Evolutionary conservation across 2,329 filamentous ascomycete genomes (phyloP), one percentile per base, ranked within the genome.

Genomic region (Metarhizium guizhouense): DNA sequence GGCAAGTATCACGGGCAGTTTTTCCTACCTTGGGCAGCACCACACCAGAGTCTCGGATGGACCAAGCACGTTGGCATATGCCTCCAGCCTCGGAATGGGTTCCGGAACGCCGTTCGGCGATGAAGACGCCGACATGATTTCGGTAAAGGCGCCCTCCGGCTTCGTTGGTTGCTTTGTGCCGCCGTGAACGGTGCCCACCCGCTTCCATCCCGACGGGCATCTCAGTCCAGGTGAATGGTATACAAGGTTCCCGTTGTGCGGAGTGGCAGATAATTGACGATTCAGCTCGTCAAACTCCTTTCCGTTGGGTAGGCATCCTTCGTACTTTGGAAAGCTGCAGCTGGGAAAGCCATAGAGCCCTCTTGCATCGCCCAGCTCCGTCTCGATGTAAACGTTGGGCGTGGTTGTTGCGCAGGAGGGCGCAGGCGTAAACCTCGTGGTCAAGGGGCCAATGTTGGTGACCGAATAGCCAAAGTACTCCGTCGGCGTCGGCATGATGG

Each of bases 381-480:
- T 53, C 57, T 13, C 42, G 54, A 51, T 52, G 1, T 50, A 32
- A 1, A 57, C 10, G 18, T 60, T 36, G 16, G 60, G 56, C 0
- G 57, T 55, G 8, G 45, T 51, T 3, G 62, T 61, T 20, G 51
- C 55, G 51, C 67, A 69, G 14, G 62, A 58, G 0, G 61, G 43
- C 0, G 64, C 63, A 13, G 63, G 58, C 1, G 64, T 65, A 53
- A 63, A 68, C n/a, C 60, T 64, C 2, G 67, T 65, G 32, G 66
- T 68, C 13, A 69, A 54, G 3, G 65, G 67, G 6, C 67, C 65
- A 25, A 68, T 25, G 52, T 69, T 69, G 54, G 61, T 63, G 54
- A 68, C 53, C 16, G 58, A 52, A 2, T 54, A 52, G 1, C 61
- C 62, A 40, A 62, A 63, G 45, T 56, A 59, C 29, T 61, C 50